A percentile compares a stretch with the other conserved stretches of the same genome.
Evolutionary conservation across 306 rosid species (phyloP).

Genomic region (Sechiopsis laciniata): DNA sequence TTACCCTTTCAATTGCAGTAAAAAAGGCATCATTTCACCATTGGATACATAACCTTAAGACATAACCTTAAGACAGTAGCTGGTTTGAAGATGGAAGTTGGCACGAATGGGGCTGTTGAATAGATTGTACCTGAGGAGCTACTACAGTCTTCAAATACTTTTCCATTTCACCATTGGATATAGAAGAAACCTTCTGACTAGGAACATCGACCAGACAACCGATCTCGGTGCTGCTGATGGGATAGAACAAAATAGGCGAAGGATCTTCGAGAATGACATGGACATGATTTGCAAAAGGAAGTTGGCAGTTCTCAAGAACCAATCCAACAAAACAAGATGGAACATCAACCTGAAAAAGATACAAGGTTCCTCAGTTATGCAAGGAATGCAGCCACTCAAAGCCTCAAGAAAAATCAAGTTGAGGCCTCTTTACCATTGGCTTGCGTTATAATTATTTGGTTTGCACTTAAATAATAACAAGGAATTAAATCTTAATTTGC

Average conservation of each 20-base stretch:
- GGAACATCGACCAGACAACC: slow-evolving; percentile 96
- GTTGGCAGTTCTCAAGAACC: slow-evolving; percentile 74
- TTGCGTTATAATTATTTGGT: too few species aligned
- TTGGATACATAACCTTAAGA: too few species aligned
- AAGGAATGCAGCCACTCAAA: background rate
- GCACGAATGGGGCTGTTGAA: background rate
- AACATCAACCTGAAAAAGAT: slow-evolving; percentile 66
- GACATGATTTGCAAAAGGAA: slow-evolving; percentile 81
- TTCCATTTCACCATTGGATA: slow-evolving; percentile 87
- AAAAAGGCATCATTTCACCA: slow-evolving; percentile 51
- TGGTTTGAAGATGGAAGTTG: too few species aligned
- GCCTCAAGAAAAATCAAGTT: background rate
- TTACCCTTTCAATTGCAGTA: slow-evolving; percentile 75
- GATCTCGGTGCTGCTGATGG: slow-evolving; percentile 77
- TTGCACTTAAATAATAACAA: too few species aligned
- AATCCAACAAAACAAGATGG: slow-evolving; percentile 95
- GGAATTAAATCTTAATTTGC: too few species aligned
- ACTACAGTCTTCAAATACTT: slow-evolving; percentile 72
- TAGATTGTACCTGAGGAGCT: slow-evolving; percentile 68
- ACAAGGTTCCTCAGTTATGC: background rate
- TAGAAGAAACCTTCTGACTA: slow-evolving; percentile 88
- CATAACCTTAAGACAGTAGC: background rate
- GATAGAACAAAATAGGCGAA: slow-evolving; percentile 88
- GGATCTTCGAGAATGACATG: slow-evolving; percentile 89
- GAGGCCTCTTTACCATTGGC: slow-evolving; percentile 57